A percentile compares a stretch with the other conserved stretches of the same genome.
These are phyloP conservation scores for Erucastrum elatum DNA, from an alignment of 345 rosid species.

Conservation along the genomic window DNA sequence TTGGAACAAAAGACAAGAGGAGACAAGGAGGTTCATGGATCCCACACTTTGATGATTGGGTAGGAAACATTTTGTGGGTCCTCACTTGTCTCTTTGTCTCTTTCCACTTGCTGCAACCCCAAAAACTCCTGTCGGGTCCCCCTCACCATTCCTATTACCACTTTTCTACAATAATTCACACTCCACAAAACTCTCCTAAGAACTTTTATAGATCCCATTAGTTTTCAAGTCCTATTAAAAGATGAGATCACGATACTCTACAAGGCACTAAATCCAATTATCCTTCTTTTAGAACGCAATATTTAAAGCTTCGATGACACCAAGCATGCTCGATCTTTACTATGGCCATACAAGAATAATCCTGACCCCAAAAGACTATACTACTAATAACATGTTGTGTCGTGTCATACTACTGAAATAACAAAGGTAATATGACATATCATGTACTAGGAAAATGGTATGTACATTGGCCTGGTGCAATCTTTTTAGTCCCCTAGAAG, in stretches of 20 bases:
- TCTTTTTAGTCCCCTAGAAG: slow-evolving; percentile 74
- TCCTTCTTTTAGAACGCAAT: slow-evolving; percentile 7
- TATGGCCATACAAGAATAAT: not conserved
- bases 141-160: slow-evolving; percentile 27
- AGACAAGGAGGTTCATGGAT: slow-evolving; percentile 42
- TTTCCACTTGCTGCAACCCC: slow-evolving; percentile 19
- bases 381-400: slow-evolving; percentile 5
- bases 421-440: not conserved
- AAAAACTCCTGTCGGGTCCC: slow-evolving; percentile 22
- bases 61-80: slow-evolving; percentile 53
- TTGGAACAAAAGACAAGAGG: slow-evolving; percentile 23
- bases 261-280: not conserved
- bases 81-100: slow-evolving; percentile 53
- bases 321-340: not conserved
- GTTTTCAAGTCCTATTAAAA: slow-evolving; percentile 24
- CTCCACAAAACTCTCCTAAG: slow-evolving; percentile 27
- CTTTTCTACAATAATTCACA: slow-evolving; percentile 24
- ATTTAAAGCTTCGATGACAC: slow-evolving; percentile 2
- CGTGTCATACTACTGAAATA: slow-evolving; percentile 6
- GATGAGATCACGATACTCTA: not conserved
- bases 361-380: slow-evolving; percentile 24
- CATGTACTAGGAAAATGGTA: slow-evolving; percentile 14
- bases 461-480: slow-evolving; percentile 26
- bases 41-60: slow-evolving; percentile 54
- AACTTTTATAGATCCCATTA: slow-evolving; percentile 35